Evolutionary conservation across 1,284 basidiomycete genomes (phyloP).

Genomic region (Xanthoconium separans): DNA sequence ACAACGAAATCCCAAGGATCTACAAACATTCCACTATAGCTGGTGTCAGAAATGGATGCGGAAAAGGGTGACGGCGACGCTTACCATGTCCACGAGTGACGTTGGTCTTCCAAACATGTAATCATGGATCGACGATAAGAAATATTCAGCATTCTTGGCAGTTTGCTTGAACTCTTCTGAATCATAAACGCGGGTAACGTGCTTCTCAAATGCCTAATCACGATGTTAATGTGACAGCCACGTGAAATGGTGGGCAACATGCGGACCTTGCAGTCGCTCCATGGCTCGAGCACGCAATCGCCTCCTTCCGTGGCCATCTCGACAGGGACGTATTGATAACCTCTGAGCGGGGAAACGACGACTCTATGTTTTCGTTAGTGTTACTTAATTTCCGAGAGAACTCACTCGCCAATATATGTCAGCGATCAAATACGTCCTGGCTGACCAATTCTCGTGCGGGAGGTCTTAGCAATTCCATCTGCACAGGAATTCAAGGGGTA

Average conservation of each 20-base stretch:
- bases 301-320: slow-evolving; percentile 79
- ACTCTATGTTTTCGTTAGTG: too few species aligned
- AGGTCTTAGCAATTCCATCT: too few species aligned
- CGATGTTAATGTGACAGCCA: slow-evolving; percentile 8
- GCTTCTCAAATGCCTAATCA: slow-evolving; percentile 60
- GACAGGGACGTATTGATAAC: slow-evolving; percentile 83
- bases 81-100: slow-evolving; percentile 65
- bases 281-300: slow-evolving; percentile 79
- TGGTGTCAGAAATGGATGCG: background rate
- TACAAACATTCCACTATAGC: slow-evolving; percentile 61
- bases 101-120: slow-evolving; percentile 68
- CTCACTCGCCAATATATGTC: too few species aligned
- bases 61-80: slow-evolving; percentile 23
- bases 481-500: too few species aligned
- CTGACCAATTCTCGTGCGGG: too few species aligned
- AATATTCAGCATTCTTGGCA: slow-evolving; percentile 53
- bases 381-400: too few species aligned
- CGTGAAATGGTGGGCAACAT: slow-evolving; percentile 11
- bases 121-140: slow-evolving; percentile 62
- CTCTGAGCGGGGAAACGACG: slow-evolving; percentile 70
- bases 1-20: background rate
- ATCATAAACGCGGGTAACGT: slow-evolving; percentile 55
- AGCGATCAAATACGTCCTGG: too few species aligned
- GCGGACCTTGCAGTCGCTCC: slow-evolving; percentile 78
- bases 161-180: slow-evolving; percentile 64